A percentile compares a stretch with the other conserved stretches of the same genome.
Conservation (phyloP, 2,329 filamentous ascomycete genomes). For the Triangularia verruculosa region DNA sequence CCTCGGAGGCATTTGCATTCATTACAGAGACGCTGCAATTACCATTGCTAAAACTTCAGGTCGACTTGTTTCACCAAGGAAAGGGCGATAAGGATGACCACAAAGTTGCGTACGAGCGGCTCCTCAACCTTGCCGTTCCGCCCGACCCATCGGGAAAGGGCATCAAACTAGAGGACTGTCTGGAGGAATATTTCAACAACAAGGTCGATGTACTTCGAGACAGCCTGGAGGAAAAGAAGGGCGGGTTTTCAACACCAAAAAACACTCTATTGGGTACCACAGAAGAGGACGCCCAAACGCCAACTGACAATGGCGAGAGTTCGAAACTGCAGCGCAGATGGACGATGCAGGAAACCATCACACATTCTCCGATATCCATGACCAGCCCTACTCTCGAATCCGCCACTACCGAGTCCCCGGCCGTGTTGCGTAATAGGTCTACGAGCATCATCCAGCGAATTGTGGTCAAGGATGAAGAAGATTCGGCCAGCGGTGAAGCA, state of each 20-base stretch:
- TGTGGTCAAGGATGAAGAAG: conserved; percentile 50
- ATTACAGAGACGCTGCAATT: conserved; percentile 87
- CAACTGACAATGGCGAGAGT: conserved; percentile 23
- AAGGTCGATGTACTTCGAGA: conserved; percentile 84
- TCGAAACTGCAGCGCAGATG: conserved; percentile 35
- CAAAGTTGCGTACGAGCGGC: conserved; percentile 87
- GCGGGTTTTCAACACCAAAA: conserved; percentile 33
- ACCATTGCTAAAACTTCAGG: conserved; percentile 83
- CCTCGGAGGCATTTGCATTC: conserved; percentile 92
- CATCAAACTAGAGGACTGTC: conserved; percentile 82
- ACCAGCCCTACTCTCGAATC: conserved; percentile 20
- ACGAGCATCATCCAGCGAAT: conserved; percentile 61
- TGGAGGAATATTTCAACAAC: conserved; percentile 95
- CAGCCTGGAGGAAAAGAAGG: conserved; percentile 52
- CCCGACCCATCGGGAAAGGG: conserved; percentile 65
- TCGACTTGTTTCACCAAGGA: conserved; percentile 87
- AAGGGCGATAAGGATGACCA: conserved; percentile 85
- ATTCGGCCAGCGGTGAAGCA: conserved; percentile 40
- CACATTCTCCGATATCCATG: conserved; percentile 21
- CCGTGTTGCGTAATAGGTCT: conserved; percentile 44
- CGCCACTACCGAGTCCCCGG: conserved; percentile 33
- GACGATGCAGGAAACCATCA: conserved; percentile 29
- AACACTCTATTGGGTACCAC: conserved; percentile 37
- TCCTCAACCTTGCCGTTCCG: conserved; percentile 89
- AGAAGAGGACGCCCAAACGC: conserved; percentile 24